Evolutionary conservation across 768 basidiomycete genomes (phyloP).

Genomic region (Tylopilus vinaceipallidus): DNA sequence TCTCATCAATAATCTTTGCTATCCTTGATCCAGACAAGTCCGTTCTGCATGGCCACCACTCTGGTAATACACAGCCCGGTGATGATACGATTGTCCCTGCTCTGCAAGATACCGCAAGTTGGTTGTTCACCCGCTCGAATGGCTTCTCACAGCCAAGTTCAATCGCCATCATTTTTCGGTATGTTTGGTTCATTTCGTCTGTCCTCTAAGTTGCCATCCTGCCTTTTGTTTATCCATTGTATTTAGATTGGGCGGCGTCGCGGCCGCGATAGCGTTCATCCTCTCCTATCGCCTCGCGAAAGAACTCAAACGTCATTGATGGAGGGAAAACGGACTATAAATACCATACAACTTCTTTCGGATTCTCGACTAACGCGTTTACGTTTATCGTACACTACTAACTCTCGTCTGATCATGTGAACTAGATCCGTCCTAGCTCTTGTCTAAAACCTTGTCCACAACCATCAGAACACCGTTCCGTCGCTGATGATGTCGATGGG

Average conservation of each 20-base stretch:
- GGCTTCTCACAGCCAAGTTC: constrained; percentile 47
- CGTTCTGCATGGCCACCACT: constrained; percentile 36
- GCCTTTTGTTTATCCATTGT: neutral
- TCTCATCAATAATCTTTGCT: constrained; percentile 85
- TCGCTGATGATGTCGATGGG: constrained; percentile 86
- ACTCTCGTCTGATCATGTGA: neutral
- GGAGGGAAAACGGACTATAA: neutral
- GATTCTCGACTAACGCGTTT: neutral
- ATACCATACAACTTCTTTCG: neutral
- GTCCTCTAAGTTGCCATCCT: neutral
- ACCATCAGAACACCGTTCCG: constrained; percentile 68
- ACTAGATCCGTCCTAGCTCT: neutral
- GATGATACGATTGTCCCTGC: constrained; percentile 6
- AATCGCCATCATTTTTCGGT: constrained; percentile 83
- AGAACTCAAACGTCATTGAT: constrained; percentile 40
- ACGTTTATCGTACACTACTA: neutral
- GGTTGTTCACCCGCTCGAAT: constrained; percentile 13
- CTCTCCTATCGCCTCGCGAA: constrained; percentile 54
- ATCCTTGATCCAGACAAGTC: constrained; percentile 69
- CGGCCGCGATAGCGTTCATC: constrained; percentile 53
- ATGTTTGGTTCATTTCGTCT: neutral
- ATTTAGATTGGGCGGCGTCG: constrained; percentile 54
- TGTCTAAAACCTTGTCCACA: neutral
- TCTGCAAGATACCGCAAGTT: constrained; percentile 5
- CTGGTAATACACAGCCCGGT: constrained; percentile 9